These are phyloP conservation scores for Aspergillus novofumigatus DNA, from an alignment of 2,329 filamentous ascomycete species.

Conservation along the genomic window DNA sequence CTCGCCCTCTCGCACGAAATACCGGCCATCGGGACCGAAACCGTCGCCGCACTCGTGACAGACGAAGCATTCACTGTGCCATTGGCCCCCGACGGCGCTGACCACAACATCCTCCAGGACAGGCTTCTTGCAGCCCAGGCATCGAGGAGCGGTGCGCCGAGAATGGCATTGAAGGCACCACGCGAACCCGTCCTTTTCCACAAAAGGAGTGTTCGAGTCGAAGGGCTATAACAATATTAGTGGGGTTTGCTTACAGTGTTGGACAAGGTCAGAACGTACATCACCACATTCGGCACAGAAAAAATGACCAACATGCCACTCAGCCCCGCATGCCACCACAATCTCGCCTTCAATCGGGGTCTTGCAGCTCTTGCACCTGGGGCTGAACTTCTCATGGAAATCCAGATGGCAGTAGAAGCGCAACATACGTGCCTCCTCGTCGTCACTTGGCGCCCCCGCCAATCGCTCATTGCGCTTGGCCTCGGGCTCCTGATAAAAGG, in stretches of 20 bases:
- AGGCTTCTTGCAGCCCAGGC: constrained; percentile 74
- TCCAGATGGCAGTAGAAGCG: constrained; percentile 98
- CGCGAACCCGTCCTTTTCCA: constrained; percentile 95
- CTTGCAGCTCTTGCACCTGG: constrained; percentile 90
- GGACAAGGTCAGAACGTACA: constrained; percentile 30
- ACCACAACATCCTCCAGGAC: constrained; percentile 90
- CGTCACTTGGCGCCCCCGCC: constrained; percentile 58
- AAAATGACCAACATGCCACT: constrained; percentile 97
- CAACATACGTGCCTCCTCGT: constrained; percentile 59
- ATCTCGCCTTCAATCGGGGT: constrained; percentile 96
- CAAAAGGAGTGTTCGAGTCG: constrained; percentile 66
- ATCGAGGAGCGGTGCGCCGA: constrained; percentile 84
- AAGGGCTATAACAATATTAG: constrained; percentile 46
- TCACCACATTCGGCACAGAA: constrained; percentile 99
- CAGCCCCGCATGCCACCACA: constrained; percentile 85
- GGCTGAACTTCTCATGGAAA: constrained; percentile 91
- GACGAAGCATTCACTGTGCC: constrained; percentile 89
- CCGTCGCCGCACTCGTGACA: constrained; percentile 64
- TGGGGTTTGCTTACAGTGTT: constrained; percentile 5
- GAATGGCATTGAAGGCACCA: constrained; percentile 96
- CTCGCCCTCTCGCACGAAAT: constrained; percentile 57
- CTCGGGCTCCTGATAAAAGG: constrained; percentile 91
- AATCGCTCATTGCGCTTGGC: constrained; percentile 66
- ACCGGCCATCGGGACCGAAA: constrained; percentile 57
- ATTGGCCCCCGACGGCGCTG: constrained; percentile 82